phyloP scores from a whole-genome alignment of 2,329 filamentous ascomycete genomes.

The Calonectria ilicicola region DNA sequence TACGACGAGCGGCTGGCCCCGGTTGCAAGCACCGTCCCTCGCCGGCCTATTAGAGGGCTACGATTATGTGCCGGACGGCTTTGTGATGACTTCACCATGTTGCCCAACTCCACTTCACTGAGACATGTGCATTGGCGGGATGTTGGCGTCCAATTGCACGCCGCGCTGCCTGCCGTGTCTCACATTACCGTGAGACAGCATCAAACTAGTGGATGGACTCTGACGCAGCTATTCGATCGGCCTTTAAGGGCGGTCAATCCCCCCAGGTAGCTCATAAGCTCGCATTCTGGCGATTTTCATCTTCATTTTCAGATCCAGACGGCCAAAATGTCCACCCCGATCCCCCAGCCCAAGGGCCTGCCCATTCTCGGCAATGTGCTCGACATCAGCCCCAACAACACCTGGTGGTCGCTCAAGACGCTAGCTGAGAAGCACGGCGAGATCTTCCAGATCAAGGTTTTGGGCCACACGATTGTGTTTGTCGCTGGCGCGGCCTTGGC shows the following conservation, averaged over 20 bases:
- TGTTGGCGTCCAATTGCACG: conserved; percentile 2
- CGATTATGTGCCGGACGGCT: conserved; percentile 6
- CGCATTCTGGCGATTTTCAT: background rate
- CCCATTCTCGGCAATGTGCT: conserved; percentile 54
- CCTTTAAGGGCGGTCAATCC: conserved; percentile 21
- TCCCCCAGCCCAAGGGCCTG: conserved; percentile 49
- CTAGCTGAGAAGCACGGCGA: conserved; percentile 52
- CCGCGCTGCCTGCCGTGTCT: conserved; percentile 16
- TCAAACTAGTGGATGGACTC: conserved; percentile 10
- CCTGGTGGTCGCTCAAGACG: conserved; percentile 51
- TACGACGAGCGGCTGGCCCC: conserved; percentile 20
- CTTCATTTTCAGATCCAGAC: background rate
- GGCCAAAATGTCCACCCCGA: conserved; percentile 46
- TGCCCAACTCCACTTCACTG: conserved; percentile 11
- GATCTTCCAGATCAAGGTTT: conserved; percentile 53
- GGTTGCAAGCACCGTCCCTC: conserved; percentile 3
- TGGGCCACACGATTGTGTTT: conserved; percentile 53
- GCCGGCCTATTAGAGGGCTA: conserved; percentile 2
- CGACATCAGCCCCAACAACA: conserved; percentile 49
- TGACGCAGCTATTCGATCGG: conserved; percentile 7
- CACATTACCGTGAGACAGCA: conserved; percentile 13
- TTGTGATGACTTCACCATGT: conserved; percentile 15
- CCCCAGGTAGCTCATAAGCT: background rate
- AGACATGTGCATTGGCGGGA: conserved; percentile 18
- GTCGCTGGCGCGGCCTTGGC: conserved; percentile 61